Percentiles rank a stretch among this genome's conserved stretches.
Conservation (phyloP, 108 stramenopile genomes). For the Skeletonema costatum region DNA sequence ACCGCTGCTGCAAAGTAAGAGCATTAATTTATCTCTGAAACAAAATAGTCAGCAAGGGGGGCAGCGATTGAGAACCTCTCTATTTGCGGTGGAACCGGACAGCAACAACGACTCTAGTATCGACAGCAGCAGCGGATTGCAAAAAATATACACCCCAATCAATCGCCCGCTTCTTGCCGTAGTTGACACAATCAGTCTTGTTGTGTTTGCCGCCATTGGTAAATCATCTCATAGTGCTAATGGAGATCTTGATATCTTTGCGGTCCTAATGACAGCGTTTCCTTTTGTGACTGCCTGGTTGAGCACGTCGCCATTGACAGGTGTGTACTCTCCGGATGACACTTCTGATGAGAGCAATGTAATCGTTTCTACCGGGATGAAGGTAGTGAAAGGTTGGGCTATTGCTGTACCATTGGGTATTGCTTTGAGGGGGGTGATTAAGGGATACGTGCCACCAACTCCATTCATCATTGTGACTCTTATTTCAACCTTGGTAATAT, state of each 20-base stretch:
- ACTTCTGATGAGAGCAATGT: conserved; percentile 16
- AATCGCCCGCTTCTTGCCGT: conserved; percentile 61
- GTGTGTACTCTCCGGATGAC: conserved; percentile 52
- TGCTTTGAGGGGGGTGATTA: conserved; percentile 55
- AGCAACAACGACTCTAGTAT: not conserved
- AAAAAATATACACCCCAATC: conserved; percentile 32
- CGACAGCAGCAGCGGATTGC: not conserved
- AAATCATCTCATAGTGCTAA: conserved; percentile 63
- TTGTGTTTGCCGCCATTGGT: conserved; percentile 62
- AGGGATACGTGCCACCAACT: conserved; percentile 70
- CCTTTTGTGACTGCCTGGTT: conserved; percentile 63
- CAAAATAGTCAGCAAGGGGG: not conserved
- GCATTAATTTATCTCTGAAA: not conserved
- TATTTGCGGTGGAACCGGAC: not conserved
- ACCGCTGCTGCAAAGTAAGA: not conserved
- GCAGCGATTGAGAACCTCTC: not conserved
- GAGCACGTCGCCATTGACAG: conserved; percentile 50
- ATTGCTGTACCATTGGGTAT: conserved; percentile 66
- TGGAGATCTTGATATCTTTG: conserved; percentile 46
- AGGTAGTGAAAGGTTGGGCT: conserved; percentile 60
- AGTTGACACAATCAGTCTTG: conserved; percentile 45
- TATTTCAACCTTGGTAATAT: conserved; percentile 64
- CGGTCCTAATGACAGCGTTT: conserved; percentile 48
- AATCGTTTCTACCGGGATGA: conserved; percentile 13
- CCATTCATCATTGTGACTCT: conserved; percentile 70